Evolutionary conservation across 1,284 basidiomycete genomes (phyloP).

Genomic region (Quambalaria eucalypti): DNA sequence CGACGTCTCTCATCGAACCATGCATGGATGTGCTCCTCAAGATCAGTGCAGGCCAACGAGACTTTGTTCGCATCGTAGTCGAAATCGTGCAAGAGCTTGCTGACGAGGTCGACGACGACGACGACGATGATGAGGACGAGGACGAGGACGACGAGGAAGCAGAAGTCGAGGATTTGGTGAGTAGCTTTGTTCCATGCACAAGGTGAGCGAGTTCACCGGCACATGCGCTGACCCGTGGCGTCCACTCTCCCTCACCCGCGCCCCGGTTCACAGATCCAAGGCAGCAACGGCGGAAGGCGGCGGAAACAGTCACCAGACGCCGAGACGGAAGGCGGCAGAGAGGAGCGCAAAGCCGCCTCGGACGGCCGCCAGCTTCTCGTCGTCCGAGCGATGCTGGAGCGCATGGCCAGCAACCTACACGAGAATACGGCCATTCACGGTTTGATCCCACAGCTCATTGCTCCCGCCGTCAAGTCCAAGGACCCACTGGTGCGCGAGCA

Average conservation of each 20-base stretch:
- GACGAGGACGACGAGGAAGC: conserved; percentile 16
- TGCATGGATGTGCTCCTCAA: conserved; percentile 80
- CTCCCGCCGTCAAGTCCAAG: conserved; percentile 80
- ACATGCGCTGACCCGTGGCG: too few species aligned
- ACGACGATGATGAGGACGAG: conserved; percentile 49
- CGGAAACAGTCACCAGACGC: background rate
- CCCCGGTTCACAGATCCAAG: too few species aligned
- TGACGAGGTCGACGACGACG: conserved; percentile 11
- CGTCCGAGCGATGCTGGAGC: conserved; percentile 80
- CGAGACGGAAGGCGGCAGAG: conserved; percentile 8
- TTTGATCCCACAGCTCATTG: conserved; percentile 75
- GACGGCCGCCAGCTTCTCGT: conserved; percentile 50
- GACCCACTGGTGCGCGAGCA: conserved; percentile 74
- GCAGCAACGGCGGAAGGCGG: background rate
- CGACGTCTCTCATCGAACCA: conserved; percentile 65
- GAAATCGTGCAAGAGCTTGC: conserved; percentile 66
- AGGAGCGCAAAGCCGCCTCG: conserved; percentile 14
- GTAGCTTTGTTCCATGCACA: background rate
- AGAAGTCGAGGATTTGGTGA: conserved; percentile 10
- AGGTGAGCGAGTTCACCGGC: too few species aligned
- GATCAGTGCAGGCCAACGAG: conserved; percentile 74
- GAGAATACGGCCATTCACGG: conserved; percentile 91
- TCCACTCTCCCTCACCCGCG: too few species aligned
- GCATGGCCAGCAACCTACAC: conserved; percentile 61
- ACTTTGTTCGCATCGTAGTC: conserved; percentile 85